phyloP scores from a whole-genome alignment of 139 green algal species.

The Chlorella sp. region DNA sequence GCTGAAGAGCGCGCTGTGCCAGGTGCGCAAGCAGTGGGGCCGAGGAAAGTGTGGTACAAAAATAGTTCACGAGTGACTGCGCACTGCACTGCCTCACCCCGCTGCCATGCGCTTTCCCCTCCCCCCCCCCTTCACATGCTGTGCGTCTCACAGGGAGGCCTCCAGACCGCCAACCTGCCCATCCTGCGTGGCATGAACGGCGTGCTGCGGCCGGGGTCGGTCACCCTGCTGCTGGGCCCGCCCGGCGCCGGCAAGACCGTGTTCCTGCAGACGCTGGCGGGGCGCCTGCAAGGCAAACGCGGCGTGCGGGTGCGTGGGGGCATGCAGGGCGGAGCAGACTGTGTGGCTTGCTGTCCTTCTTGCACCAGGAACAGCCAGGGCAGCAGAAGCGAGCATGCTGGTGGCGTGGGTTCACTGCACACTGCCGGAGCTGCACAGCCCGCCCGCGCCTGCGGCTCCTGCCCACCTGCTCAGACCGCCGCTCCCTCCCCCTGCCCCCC shows the following conservation, averaged over 20 bases:
- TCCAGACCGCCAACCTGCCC: slow-evolving; percentile 9
- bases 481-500: background rate
- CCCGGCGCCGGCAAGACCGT: slow-evolving; percentile 72
- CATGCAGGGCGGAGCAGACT: no score
- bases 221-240: slow-evolving; percentile 71
- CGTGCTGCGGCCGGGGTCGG: slow-evolving; percentile 8
- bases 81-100: no score
- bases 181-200: slow-evolving; percentile 41
- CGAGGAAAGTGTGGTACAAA: no score
- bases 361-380: no score
- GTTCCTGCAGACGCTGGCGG: slow-evolving; percentile 58
- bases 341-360: no score
- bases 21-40: slow-evolving; percentile 22
- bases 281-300: slow-evolving; percentile 56
- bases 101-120: no score
- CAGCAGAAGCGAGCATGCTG: no score
- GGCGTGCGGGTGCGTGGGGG: slow-evolving; percentile 50
- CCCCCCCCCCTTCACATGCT: background rate
- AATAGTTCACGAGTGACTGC: no score
- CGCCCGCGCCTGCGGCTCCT: no score
- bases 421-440: no score
- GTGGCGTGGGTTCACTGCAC: no score
- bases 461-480: background rate
- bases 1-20: slow-evolving; percentile 5
- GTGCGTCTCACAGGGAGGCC: slow-evolving; percentile 12